phyloP scores from a whole-genome alignment of 2,329 filamentous ascomycete genomes.

The Dryadomyces sulphureus region DNA sequence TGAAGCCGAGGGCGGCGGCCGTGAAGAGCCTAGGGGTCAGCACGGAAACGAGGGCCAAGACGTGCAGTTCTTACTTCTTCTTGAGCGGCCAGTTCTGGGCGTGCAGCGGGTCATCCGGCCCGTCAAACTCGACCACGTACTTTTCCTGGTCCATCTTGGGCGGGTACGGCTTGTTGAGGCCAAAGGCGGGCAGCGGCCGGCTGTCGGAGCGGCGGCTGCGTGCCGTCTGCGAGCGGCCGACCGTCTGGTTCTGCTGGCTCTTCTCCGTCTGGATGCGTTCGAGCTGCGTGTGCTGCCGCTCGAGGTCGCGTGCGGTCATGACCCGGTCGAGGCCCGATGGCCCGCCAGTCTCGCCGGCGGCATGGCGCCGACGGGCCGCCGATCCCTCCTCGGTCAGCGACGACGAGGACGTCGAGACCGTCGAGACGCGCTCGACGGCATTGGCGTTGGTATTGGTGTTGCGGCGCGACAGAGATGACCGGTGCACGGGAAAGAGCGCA shows the following conservation, averaged over 20 bases:
- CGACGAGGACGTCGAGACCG: not conserved
- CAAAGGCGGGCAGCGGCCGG: constrained; percentile 55
- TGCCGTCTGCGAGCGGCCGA: constrained; percentile 36
- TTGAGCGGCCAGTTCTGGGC: constrained; percentile 73
- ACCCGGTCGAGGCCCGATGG: constrained; percentile 38
- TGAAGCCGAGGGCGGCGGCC: constrained; percentile 55
- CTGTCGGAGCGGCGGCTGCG: constrained; percentile 28
- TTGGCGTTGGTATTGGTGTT: constrained; percentile 17
- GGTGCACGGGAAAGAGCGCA: constrained; percentile 17
- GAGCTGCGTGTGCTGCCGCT: constrained; percentile 53
- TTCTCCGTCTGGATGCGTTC: constrained; percentile 56
- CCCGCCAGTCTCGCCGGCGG: constrained; percentile 16
- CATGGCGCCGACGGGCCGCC: constrained; percentile 24
- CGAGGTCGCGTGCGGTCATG: constrained; percentile 52
- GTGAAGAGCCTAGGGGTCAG: constrained; percentile 35
- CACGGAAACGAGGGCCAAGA: too few species aligned
- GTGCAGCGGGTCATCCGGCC: constrained; percentile 68
- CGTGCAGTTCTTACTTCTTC: constrained; percentile 51
- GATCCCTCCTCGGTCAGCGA: constrained; percentile 19
- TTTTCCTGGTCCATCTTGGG: constrained; percentile 54
- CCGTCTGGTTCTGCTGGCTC: constrained; percentile 57
- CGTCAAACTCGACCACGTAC: constrained; percentile 72
- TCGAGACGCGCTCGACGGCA: not conserved
- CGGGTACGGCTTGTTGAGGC: constrained; percentile 60
- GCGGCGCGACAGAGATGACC: constrained; percentile 20